Percentiles rank a stretch among this genome's conserved stretches.
These are phyloP conservation scores for Elongisporangium anandrum DNA, from an alignment of 352 stramenopile species.

Conservation along the genomic window DNA sequence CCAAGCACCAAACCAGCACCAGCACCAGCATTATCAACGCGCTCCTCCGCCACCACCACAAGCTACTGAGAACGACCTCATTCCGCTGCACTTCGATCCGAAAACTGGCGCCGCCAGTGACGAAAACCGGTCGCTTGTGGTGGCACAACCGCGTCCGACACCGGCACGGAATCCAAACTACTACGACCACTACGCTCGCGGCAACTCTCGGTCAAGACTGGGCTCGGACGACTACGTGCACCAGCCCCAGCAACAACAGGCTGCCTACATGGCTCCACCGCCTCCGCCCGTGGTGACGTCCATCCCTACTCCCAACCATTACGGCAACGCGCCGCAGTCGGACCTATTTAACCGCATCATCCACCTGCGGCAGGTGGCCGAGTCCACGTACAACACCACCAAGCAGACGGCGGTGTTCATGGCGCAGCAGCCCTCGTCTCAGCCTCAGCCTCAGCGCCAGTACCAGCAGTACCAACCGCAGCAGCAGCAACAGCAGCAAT, in stretches of 20 bases:
- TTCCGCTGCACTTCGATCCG: slow-evolving; percentile 3
- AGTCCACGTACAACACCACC: slow-evolving; percentile 44
- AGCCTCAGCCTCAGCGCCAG: not conserved
- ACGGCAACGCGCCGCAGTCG: slow-evolving; percentile 1
- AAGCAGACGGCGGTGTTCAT: slow-evolving; percentile 48
- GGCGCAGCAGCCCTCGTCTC: slow-evolving; percentile 10
- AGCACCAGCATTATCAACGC: not conserved
- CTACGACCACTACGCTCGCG: slow-evolving; percentile 1
- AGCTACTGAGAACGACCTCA: slow-evolving; percentile 3
- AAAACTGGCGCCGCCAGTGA: not conserved
- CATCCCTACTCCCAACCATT: not conserved
- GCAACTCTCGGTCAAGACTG: not conserved
- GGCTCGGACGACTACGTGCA: slow-evolving; percentile 1
- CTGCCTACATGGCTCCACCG: slow-evolving; percentile 6
- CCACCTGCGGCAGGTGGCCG: slow-evolving; percentile 42
- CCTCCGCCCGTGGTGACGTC: slow-evolving; percentile 7
- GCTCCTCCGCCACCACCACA: not conserved
- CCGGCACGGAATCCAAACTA: not conserved
- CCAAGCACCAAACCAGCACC: not conserved
- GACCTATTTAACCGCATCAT: slow-evolving; percentile 30
- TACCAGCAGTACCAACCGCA: too few relatives aligned
- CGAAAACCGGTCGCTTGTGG: slow-evolving; percentile 6
- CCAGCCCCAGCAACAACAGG: slow-evolving; percentile 1
- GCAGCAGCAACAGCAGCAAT: not conserved
- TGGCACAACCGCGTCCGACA: not conserved